phyloP scores from a whole-genome alignment of 495 filamentous ascomycete species.

The Hyaloscypha bicolor region DNA sequence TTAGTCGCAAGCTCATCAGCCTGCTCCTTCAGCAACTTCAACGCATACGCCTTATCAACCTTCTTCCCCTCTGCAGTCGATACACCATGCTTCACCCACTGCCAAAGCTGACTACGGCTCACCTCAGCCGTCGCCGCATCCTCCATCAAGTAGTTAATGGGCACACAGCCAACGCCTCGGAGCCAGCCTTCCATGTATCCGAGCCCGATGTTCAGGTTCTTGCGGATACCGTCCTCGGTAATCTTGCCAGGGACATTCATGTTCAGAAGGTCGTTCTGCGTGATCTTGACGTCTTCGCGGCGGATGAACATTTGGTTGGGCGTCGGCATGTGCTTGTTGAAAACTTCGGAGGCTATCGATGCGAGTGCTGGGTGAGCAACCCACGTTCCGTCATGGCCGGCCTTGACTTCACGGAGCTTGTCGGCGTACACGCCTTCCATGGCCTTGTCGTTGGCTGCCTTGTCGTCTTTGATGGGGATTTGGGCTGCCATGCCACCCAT shows the following conservation, averaged over 20 bases:
- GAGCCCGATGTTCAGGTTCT: slow-evolving; percentile 96
- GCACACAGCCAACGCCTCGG: slow-evolving; percentile 91
- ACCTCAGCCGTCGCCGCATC: slow-evolving; percentile 98
- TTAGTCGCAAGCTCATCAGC: slow-evolving; percentile 72
- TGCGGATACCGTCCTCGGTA: slow-evolving; percentile 94
- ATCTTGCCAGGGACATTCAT: slow-evolving; percentile 96
- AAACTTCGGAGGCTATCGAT: slow-evolving; percentile 84
- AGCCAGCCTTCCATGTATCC: slow-evolving; percentile 99
- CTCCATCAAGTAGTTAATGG: slow-evolving; percentile 99
- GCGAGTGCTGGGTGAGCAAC: slow-evolving; percentile 96
- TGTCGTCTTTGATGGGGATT: slow-evolving; percentile 96
- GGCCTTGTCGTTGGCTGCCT: slow-evolving; percentile 85
- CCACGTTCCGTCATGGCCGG: slow-evolving; percentile 96
- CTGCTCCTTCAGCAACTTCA: slow-evolving; percentile 86
- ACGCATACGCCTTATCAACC: slow-evolving; percentile 87
- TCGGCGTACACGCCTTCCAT: slow-evolving; percentile 94
- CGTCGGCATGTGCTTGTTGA: slow-evolving; percentile 99
- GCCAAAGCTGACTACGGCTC: slow-evolving; percentile 89
- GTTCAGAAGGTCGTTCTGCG: slow-evolving; percentile 90
- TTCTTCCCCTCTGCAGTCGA: slow-evolving; percentile 87
- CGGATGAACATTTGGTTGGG: slow-evolving; percentile 94
- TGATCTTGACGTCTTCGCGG: slow-evolving; percentile 86
- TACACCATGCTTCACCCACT: slow-evolving; percentile 89
- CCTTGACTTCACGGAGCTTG: slow-evolving; percentile 94
- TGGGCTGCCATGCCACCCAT: slow-evolving; percentile 99